A percentile compares a stretch with the other conserved stretches of the same genome.
These are phyloP conservation scores for Aegilops umbellulata DNA, from an alignment of 176 grass and related monocot genomes.

Conservation along the genomic window DNA sequence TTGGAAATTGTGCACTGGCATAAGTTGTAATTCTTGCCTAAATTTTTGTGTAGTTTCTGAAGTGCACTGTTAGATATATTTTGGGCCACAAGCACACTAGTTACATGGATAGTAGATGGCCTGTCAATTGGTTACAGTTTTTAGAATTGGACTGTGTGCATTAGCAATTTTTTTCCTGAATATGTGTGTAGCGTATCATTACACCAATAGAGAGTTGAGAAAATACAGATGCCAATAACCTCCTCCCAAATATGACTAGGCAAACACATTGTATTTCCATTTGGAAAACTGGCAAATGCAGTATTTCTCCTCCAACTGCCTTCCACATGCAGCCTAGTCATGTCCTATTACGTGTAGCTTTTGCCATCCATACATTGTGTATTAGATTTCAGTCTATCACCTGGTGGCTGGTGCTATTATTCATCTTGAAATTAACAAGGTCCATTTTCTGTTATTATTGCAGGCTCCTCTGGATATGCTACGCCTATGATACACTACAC, in stretches of 20 bases:
- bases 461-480: constrained; percentile 28
- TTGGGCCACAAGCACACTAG: background rate
- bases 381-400: background rate
- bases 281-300: background rate
- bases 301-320: background rate
- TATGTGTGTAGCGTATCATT: no score
- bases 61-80: background rate
- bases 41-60: background rate
- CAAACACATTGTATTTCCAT: background rate
- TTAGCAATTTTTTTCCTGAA: background rate
- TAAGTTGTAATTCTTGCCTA: background rate
- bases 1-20: background rate
- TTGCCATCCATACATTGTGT: background rate
- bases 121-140: background rate
- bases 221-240: background rate
- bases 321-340: background rate
- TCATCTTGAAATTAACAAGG: background rate
- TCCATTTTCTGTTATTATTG: background rate
- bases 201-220: no score
- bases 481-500: constrained; percentile 44
- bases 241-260: background rate
- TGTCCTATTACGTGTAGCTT: background rate
- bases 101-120: background rate
- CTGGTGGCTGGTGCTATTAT: background rate
- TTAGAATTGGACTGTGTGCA: background rate